Conservation (phyloP, 108 stramenopile genomes). For the Cafeteria roenbergensis region DNA sequence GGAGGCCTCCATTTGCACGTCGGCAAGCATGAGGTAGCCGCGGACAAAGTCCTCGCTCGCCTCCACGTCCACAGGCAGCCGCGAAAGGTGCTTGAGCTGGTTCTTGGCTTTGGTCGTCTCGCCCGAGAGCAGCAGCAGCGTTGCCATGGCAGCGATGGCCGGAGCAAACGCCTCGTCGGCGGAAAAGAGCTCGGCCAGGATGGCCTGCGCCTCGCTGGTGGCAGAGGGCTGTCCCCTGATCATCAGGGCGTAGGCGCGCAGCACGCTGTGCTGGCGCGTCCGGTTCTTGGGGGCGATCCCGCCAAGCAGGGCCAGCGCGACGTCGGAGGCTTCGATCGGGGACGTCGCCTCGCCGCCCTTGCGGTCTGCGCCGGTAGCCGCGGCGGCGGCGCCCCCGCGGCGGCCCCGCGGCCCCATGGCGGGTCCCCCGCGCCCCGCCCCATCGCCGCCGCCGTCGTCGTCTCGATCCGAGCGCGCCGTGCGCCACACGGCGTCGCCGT, state of each 20-base stretch:
- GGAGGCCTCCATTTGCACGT: constrained; percentile 45
- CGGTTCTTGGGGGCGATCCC: constrained; percentile 2
- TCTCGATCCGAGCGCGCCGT: not conserved
- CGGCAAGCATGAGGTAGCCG: constrained; percentile 47
- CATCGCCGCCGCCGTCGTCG: not conserved
- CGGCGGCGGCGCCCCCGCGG: no score
- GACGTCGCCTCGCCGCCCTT: no score
- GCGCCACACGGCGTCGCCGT: constrained; percentile 30
- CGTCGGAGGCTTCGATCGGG: not conserved
- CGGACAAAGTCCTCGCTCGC: constrained; percentile 47
- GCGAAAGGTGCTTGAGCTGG: constrained; percentile 47
- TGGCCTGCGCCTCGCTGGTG: constrained; percentile 34
- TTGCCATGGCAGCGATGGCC: constrained; percentile 43
- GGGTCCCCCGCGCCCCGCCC: no score
- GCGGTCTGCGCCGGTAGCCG: no score
- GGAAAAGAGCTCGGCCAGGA: constrained; percentile 36
- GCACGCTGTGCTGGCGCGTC: constrained; percentile 3
- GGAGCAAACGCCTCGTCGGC: constrained; percentile 40
- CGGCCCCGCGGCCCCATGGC: no score
- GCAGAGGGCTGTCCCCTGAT: constrained; percentile 23
- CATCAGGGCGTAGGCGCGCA: constrained; percentile 29
- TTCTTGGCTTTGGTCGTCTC: constrained; percentile 44
- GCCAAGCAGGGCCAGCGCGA: constrained; percentile 3
- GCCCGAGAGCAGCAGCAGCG: constrained; percentile 42
- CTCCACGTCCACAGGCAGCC: constrained; percentile 37